These are phyloP conservation scores for Saururus chinensis DNA, from an alignment of 164 flowering plant species.

Conservation along the genomic window DNA sequence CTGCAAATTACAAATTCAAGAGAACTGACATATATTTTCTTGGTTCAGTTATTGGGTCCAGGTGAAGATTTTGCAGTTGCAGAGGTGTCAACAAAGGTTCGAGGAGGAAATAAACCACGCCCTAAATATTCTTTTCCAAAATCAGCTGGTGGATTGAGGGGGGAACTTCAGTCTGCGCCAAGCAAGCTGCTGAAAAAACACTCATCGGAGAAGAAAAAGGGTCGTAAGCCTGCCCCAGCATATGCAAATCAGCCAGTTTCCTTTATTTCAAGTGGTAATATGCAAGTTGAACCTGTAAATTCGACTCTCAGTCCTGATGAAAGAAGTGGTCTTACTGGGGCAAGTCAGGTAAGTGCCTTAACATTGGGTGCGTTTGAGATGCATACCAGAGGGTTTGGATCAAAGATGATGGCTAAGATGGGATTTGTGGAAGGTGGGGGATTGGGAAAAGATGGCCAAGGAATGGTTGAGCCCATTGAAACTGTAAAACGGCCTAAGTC, in stretches of 20 bases:
- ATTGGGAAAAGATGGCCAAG: conserved; percentile 73
- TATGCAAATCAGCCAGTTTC: conserved; percentile 67
- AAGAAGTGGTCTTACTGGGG: conserved; percentile 6
- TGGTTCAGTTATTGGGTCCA: conserved; percentile 57
- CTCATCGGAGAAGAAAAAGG: conserved; percentile 14
- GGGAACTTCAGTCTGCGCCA: conserved; percentile 17
- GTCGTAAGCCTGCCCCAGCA: conserved; percentile 13
- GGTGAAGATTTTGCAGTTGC: conserved; percentile 44
- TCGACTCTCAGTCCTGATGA: conserved; percentile 7
- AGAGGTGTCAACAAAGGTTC: conserved; percentile 10
- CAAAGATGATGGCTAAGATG: conserved; percentile 90
- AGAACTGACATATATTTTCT: neutral
- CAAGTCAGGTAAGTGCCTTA: conserved; percentile 16
- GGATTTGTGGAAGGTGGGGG: conserved; percentile 77
- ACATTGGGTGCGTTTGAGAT: conserved; percentile 63
- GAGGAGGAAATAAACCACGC: conserved; percentile 7
- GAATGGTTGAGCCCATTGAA: conserved; percentile 59
- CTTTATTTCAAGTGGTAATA: conserved; percentile 67
- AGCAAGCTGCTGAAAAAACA: conserved; percentile 19
- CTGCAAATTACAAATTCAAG: neutral
- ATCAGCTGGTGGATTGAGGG: conserved; percentile 7
- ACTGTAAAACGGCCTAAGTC: conserved; percentile 71
- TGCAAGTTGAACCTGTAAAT: conserved; percentile 38
- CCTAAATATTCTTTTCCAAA: conserved; percentile 17
- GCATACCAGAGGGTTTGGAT: conserved; percentile 94